Evolutionary conservation across 208 protist species (phyloP).

Genomic region (Trypanosoma vivax): DNA sequence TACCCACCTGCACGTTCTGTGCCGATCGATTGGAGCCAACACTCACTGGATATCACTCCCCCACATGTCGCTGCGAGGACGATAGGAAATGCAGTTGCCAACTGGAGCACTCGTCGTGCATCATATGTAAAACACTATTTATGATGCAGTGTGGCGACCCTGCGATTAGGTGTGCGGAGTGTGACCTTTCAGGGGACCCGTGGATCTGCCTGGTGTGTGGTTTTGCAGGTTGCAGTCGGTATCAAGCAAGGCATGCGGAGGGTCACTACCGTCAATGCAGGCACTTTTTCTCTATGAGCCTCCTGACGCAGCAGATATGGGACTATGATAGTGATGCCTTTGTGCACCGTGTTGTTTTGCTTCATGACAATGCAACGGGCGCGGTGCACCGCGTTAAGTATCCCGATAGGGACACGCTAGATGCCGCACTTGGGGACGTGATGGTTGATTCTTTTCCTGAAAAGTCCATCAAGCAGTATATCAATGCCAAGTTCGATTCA

Average conservation of each 20-base stretch:
- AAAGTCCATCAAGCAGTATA: slow-evolving; percentile 60
- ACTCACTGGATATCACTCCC: slow-evolving; percentile 42
- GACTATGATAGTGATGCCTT: slow-evolving; percentile 89
- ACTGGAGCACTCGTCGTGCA: slow-evolving; percentile 44
- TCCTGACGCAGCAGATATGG: slow-evolving; percentile 90
- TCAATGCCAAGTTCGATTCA: slow-evolving; percentile 77
- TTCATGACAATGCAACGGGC: slow-evolving; percentile 54
- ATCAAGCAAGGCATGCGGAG: slow-evolving; percentile 86
- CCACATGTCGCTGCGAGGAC: slow-evolving; percentile 36
- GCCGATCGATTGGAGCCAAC: slow-evolving; percentile 65
- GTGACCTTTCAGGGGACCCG: slow-evolving; percentile 57
- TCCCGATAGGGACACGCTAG: slow-evolving; percentile 45
- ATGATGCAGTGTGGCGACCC: slow-evolving; percentile 14
- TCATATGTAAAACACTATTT: slow-evolving; percentile 46
- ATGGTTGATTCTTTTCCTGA: slow-evolving; percentile 14
- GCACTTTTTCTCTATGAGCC: slow-evolving; percentile 87
- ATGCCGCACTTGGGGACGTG: slow-evolving; percentile 5
- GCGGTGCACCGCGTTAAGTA: slow-evolving; percentile 62
- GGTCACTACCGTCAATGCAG: slow-evolving; percentile 52
- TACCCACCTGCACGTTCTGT: slow-evolving; percentile 75
- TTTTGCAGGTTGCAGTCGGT: slow-evolving; percentile 89
- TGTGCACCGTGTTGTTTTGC: slow-evolving; percentile 75
- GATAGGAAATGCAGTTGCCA: slow-evolving; percentile 23
- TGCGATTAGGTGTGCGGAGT: slow-evolving; percentile 52
- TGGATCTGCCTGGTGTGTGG: slow-evolving; percentile 91